These are phyloP conservation scores for Hortiboletus flavorubellus DNA, from an alignment of 768 basidiomycete genomes.

Conservation along the genomic window DNA sequence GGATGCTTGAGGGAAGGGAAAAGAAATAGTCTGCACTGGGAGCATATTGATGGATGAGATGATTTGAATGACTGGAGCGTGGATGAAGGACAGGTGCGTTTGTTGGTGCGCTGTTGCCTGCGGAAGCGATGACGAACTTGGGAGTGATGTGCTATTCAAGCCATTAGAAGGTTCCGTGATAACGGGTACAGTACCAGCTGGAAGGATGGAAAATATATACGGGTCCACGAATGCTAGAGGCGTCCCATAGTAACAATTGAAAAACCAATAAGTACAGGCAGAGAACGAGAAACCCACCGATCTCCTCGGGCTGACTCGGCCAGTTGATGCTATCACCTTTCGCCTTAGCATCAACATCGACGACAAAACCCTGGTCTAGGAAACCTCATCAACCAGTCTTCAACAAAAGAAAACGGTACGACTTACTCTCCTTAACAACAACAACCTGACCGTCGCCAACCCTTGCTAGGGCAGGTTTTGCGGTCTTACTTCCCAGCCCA, in stretches of 20 bases:
- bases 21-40: slow-evolving; percentile 58
- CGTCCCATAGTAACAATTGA: slow-evolving; percentile 50
- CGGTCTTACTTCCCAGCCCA: slow-evolving; percentile 66
- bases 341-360: slow-evolving; percentile 59
- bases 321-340: slow-evolving; percentile 57
- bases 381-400: not conserved
- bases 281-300: slow-evolving; percentile 40
- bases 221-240: slow-evolving; percentile 65
- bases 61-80: slow-evolving; percentile 64
- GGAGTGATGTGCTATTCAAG: slow-evolving; percentile 16
- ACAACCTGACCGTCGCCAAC: slow-evolving; percentile 62
- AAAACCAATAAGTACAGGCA: slow-evolving; percentile 53
- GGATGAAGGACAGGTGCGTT: slow-evolving; percentile 37
- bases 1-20: slow-evolving; percentile 50
- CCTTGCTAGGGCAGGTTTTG: slow-evolving; percentile 56
- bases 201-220: slow-evolving; percentile 73
- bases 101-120: slow-evolving; percentile 26
- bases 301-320: slow-evolving; percentile 81
- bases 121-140: slow-evolving; percentile 7
- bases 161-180: slow-evolving; percentile 20
- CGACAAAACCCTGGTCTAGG: slow-evolving; percentile 64
- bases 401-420: not conserved
- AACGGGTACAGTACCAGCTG: slow-evolving; percentile 55
- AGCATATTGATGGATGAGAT: slow-evolving; percentile 66
- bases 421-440: slow-evolving; percentile 77